Conservation (phyloP, 2,329 filamentous ascomycete genomes). For the Penicillium glabrum region DNA sequence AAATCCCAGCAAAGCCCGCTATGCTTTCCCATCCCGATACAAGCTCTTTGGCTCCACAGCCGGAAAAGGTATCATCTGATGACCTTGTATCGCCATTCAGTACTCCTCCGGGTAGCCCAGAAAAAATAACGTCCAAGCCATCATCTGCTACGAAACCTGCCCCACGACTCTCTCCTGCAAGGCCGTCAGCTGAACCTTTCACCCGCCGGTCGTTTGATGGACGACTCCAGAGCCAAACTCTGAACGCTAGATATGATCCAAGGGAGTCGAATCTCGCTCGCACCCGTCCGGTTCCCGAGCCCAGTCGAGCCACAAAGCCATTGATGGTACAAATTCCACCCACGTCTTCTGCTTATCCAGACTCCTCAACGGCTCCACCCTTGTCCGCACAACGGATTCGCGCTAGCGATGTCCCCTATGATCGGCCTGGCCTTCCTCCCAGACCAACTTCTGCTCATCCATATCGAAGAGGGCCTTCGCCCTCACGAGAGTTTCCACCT, state of each 20-base stretch:
- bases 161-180: constrained; percentile 19
- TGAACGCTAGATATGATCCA: constrained; percentile 22
- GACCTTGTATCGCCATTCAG: constrained; percentile 73
- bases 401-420: constrained; percentile 35
- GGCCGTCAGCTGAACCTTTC: constrained; percentile 27
- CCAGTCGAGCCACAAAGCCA: constrained; percentile 30
- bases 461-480: constrained; percentile 24
- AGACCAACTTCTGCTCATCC: constrained; percentile 29
- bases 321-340: constrained; percentile 34
- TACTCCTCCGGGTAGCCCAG: constrained; percentile 76
- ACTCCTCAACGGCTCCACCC: constrained; percentile 28
- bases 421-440: constrained; percentile 52
- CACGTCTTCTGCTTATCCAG: constrained; percentile 18
- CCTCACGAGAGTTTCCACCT: constrained; percentile 17
- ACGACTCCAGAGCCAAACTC: constrained; percentile 20
- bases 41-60: constrained; percentile 26
- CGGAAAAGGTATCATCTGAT: constrained; percentile 34
- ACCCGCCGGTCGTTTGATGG: constrained; percentile 30
- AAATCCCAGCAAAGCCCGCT: constrained; percentile 54
- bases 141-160: constrained; percentile 11
- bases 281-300: constrained; percentile 25
- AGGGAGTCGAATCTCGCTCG: constrained; percentile 33
- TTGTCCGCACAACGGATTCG: constrained; percentile 42
- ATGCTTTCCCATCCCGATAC: constrained; percentile 32
- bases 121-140: constrained; percentile 50